A percentile compares a stretch with the other conserved stretches of the same genome.
phyloP scores from a whole-genome alignment of 768 basidiomycete genomes.

The Daedalea quercina region DNA sequence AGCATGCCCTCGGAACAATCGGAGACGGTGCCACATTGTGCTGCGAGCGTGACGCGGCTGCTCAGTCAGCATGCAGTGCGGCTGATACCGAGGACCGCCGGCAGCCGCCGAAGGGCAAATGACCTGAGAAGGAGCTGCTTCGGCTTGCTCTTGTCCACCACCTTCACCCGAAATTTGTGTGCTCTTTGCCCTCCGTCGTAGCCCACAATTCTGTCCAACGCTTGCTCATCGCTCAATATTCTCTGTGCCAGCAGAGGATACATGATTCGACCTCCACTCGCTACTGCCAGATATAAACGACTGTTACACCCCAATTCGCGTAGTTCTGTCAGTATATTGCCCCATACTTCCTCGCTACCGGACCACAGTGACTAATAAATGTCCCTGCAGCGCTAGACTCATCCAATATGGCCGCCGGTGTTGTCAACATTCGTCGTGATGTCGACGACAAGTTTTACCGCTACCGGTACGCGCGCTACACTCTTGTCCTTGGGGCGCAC shows the following conservation, averaged over 20 bases:
- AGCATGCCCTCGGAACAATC: not conserved
- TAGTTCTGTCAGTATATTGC: slow-evolving; percentile 41
- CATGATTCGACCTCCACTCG: slow-evolving; percentile 89
- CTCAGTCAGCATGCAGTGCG: slow-evolving; percentile 1
- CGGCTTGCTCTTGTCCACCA: slow-evolving; percentile 3
- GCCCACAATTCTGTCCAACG: slow-evolving; percentile 62
- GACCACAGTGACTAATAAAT: not conserved
- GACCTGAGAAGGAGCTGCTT: not conserved
- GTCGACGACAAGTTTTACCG: slow-evolving; percentile 97
- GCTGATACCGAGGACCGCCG: slow-evolving; percentile 8
- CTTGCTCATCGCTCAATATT: slow-evolving; percentile 34
- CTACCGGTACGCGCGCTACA: slow-evolving; percentile 54
- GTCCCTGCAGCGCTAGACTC: slow-evolving; percentile 45
- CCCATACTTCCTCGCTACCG: not conserved
- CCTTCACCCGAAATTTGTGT: slow-evolving; percentile 6
- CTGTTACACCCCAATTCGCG: slow-evolving; percentile 34
- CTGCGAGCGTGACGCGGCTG: too few relatives aligned
- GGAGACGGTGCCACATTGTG: not conserved
- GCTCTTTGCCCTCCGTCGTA: slow-evolving; percentile 14
- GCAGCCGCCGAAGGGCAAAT: slow-evolving; percentile 3
- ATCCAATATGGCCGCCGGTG: slow-evolving; percentile 81
- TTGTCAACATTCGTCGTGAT: slow-evolving; percentile 92
- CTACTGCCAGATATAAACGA: slow-evolving; percentile 61
- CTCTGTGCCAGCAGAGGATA: slow-evolving; percentile 77
- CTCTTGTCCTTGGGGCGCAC: not conserved